Evolutionary conservation across 202 grass and related monocot genomes (phyloP).

Genomic region (Panicum hallii): DNA sequence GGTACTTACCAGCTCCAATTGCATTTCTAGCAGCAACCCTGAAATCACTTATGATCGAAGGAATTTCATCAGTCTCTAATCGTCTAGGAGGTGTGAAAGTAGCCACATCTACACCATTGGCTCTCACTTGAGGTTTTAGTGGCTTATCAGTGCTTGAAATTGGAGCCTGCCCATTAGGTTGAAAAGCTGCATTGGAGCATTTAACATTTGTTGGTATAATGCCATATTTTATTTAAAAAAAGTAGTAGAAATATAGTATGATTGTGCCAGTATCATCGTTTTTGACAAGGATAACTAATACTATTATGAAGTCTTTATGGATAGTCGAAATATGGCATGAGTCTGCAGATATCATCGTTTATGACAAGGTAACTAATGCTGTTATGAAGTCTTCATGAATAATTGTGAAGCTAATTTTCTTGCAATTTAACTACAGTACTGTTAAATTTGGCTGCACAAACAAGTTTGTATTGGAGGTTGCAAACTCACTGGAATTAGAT

Average conservation of each 20-base stretch:
- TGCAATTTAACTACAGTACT: background rate
- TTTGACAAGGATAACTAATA: slow-evolving; percentile 8
- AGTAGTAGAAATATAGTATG: slow-evolving; percentile 15
- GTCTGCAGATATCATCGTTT: background rate
- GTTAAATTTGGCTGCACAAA: background rate
- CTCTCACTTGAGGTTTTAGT: slow-evolving; percentile 55
- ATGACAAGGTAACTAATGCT: slow-evolving; percentile 4
- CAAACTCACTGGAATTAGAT: slow-evolving; percentile 49
- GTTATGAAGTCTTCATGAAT: background rate
- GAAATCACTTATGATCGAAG: slow-evolving; percentile 68
- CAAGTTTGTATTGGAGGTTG: background rate
- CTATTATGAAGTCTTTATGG: too few relatives aligned
- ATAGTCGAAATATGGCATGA: slow-evolving; percentile 14
- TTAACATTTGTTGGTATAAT: slow-evolving; percentile 8
- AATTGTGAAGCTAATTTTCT: slow-evolving; percentile 28
- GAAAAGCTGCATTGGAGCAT: slow-evolving; percentile 56
- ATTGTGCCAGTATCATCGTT: background rate
- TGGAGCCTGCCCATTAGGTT: slow-evolving; percentile 82
- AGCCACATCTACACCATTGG: slow-evolving; percentile 52
- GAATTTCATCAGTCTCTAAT: slow-evolving; percentile 77
- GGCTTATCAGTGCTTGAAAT: slow-evolving; percentile 80
- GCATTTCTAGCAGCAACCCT: slow-evolving; percentile 90
- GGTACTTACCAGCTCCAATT: slow-evolving; percentile 72
- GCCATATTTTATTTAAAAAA: background rate
- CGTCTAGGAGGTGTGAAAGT: slow-evolving; percentile 57